Percentiles rank a stretch among this genome's conserved stretches.
Evolutionary conservation across 768 basidiomycete species (phyloP).

Genomic region (Boletellus ananas): DNA sequence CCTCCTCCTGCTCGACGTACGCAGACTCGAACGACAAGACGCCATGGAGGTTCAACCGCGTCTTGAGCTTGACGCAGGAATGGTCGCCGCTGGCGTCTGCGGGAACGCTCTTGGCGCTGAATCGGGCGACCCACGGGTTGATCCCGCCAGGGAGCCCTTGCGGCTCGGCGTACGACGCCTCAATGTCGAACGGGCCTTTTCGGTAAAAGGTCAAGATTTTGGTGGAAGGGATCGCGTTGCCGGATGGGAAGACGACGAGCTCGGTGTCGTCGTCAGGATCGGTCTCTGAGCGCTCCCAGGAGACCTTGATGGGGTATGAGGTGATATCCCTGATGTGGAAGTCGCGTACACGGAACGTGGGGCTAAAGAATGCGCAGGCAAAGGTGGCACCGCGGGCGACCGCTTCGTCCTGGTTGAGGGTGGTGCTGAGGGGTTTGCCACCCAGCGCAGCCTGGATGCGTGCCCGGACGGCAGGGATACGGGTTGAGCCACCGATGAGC

Average conservation of each 20-base stretch:
- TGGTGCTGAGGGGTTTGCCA: conserved; percentile 81
- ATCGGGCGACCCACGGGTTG: conserved; percentile 82
- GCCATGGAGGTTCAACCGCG: conserved; percentile 82
- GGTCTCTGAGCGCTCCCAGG: conserved; percentile 71
- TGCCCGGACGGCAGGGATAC: conserved; percentile 87
- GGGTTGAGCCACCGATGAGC: conserved; percentile 90
- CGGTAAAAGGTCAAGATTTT: conserved; percentile 96
- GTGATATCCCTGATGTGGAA: conserved; percentile 87
- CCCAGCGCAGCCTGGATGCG: conserved; percentile 81
- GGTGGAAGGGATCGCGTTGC: conserved; percentile 86
- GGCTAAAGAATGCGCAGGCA: conserved; percentile 94
- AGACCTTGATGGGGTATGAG: conserved; percentile 85
- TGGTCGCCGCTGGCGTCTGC: conserved; percentile 66
- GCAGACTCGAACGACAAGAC: conserved; percentile 82
- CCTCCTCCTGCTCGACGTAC: conserved; percentile 82
- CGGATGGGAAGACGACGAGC: conserved; percentile 83
- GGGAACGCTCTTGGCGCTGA: conserved; percentile 80
- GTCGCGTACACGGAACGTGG: conserved; percentile 96
- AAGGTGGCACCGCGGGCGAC: conserved; percentile 95
- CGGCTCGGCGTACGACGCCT: conserved; percentile 80
- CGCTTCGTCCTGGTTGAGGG: conserved; percentile 98
- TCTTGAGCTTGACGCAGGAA: conserved; percentile 86
- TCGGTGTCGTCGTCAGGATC: conserved; percentile 90
- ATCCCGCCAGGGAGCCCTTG: conserved; percentile 66
- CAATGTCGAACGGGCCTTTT: conserved; percentile 81